Percentiles rank a stretch among this genome's conserved stretches.
Evolutionary conservation across 176 grass and related monocot genomes (phyloP).

Genomic region (Aegilops umbellulata): DNA sequence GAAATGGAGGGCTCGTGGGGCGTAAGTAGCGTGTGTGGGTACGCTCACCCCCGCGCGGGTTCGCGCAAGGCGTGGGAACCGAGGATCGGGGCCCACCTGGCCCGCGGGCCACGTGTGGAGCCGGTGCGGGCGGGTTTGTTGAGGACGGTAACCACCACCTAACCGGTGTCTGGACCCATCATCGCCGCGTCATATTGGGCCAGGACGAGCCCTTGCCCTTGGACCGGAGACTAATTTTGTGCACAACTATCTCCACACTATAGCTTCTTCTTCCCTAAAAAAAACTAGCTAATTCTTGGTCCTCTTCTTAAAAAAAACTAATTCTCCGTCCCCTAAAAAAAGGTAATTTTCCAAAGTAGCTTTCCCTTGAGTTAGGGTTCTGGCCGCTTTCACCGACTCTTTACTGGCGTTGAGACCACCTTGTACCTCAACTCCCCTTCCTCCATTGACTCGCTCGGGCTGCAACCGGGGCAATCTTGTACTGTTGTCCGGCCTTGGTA

Average conservation of each 20-base stretch:
- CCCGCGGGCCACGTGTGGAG: neutral
- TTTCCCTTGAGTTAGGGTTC: no score
- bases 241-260: neutral
- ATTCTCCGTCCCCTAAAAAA: no score
- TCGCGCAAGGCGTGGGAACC: neutral
- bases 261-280: no score
- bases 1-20: conserved; percentile 36
- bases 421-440: no score
- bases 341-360: no score
- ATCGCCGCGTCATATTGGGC: neutral
- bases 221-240: neutral
- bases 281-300: no score
- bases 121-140: conserved; percentile 5
- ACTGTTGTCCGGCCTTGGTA: no score
- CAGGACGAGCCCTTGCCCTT: neutral
- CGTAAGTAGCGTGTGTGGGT: conserved; percentile 18
- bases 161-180: neutral
- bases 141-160: neutral
- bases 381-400: no score
- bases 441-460: no score
- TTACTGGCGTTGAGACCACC: no score
- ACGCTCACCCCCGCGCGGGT: neutral
- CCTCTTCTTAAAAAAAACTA: no score
- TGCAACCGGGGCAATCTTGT: no score
- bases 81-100: neutral